Base-by-base conservation (phyloP, 2,329 filamentous ascomycete genomes). In the Annulohypoxylon truncatum region DNA sequence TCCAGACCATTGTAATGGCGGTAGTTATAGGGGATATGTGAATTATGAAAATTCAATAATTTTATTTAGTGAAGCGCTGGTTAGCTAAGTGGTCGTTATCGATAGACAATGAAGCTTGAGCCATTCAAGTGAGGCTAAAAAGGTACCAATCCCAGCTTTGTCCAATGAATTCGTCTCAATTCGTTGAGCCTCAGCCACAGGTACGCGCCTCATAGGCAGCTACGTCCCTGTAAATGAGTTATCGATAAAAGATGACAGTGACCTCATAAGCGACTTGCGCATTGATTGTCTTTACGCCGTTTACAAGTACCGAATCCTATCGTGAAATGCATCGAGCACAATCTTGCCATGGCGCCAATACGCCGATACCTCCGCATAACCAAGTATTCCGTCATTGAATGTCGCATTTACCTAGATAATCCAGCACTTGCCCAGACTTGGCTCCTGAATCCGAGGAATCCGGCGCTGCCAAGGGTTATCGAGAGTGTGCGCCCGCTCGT, bases 351-450 rank as follows among this genome's bases (percentile, higher is more conserved):
- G 94, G 91, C 94, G 10, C 94, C 94, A 9, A 88, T 97, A 50
- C 89, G 94, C 64, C 89, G 94, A 73, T 97, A 98, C 77, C 85
- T 98, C 59, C 89, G 95, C 55, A 97, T 98, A 73, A 95, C 92
- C 59, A 94, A 95, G 77, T 92, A 93, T 79, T 97, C 95, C 3
- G 94, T 97, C 29, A 86, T 99, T n/a, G 96, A 99, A 84, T 94
- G 93, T 70, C 94, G 94, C 70, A 96, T 99, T 72, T 98, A 98
- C 79, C 89, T 97, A 48, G 95, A 98, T 70, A 94, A 95, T 73
- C 96, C 96, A 0, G 88, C 91, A 10, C 88, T 97, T 66, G 88
- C 89, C 22, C 88, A 93, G 70, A 90, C 90, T 75, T 97, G 96
- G 89, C 87, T 99, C 15, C 86, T 97, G 70, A 91, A 92, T 73